phyloP scores from a whole-genome alignment of 352 stramenopile species.

The Phytophthora idaei region DNA sequence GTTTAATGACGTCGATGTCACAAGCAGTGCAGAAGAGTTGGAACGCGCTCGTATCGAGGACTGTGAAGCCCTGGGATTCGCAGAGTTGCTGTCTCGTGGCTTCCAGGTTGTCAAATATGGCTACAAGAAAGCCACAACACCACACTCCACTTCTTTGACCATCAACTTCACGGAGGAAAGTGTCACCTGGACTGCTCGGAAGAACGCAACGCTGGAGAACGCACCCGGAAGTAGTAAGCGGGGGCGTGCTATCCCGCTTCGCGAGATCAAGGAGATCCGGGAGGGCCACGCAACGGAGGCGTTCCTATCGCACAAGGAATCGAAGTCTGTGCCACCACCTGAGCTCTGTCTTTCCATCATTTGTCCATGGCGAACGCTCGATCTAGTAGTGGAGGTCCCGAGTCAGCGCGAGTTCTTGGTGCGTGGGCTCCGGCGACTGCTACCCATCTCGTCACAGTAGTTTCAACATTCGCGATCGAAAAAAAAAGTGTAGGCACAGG shows the following conservation, averaged over 20 bases:
- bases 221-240: conserved; percentile 4
- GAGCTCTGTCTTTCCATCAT: conserved; percentile 57
- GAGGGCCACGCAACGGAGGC: conserved; percentile 55
- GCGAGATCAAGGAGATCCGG: conserved; percentile 59
- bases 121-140: conserved; percentile 43
- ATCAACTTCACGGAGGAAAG: conserved; percentile 64
- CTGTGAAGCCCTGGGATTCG: conserved; percentile 65
- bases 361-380: conserved; percentile 57
- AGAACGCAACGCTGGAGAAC: conserved; percentile 11
- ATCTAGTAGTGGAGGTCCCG: conserved; percentile 53
- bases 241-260: conserved; percentile 45
- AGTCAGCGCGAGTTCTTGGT: conserved; percentile 66
- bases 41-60: conserved; percentile 48
- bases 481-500: conserved; percentile 1
- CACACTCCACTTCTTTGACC: conserved; percentile 49
- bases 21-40: conserved; percentile 9
- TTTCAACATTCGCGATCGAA: not conserved
- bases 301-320: conserved; percentile 42
- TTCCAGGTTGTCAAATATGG: conserved; percentile 72
- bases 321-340: conserved; percentile 26
- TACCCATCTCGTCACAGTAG: conserved; percentile 21
- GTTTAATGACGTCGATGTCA: conserved; percentile 44
- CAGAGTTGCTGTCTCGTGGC: conserved; percentile 63
- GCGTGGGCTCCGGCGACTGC: conserved; percentile 46
- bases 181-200: conserved; percentile 62